Evolutionary conservation across 306 rosid species (phyloP), one percentile per base, ranked within the genome.

Genomic region (Quercus dentata): DNA sequence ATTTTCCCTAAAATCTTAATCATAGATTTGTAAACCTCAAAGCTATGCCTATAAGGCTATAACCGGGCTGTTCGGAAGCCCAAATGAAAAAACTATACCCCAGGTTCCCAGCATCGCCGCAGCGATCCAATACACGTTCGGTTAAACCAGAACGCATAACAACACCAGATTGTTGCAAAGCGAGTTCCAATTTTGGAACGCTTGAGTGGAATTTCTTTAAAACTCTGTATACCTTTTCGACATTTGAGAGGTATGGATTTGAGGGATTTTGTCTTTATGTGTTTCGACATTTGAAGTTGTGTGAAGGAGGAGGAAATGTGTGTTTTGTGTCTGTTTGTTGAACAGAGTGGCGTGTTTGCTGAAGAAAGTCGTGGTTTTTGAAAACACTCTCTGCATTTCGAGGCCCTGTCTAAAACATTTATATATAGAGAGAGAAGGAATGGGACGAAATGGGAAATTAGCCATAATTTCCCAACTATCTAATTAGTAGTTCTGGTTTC

Each of bases 41-140:
- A 85, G 62, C 91, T 86, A 68, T 85, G 91, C 51, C 74, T 83
- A 78, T 87, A 84, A 38, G 91, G 41, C 74, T 83, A 78, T 87
- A 85, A 38, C 86, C 83, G 0, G 91, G 85, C 76, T 94, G 92
- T 89, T 94, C 89, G 18, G 91, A 89, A 69, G 92, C 92, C 98
- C 98, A 94, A 3, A 83, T 86, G 74, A 80, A 91, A 81, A 91
- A 91, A 65, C 90, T 75, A 82, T 90, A 90, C 17, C 91, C 98
- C 82, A 94, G 85, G 74, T 86, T 91, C 51, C 97, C 97, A 10
- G 97, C 97, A 75, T 92, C 98, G 52, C 98, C 94, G 44, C 94
- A 90, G 35, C 97, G 88, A 80, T 82, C 88, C 78, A 94, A 78
- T 7, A 90, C 88, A 2, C 91, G 91, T 68, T 92, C 96, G 0